phyloP scores from a whole-genome alignment of 73 alveolate species.

The Symbiodinium pilosum region DNA sequence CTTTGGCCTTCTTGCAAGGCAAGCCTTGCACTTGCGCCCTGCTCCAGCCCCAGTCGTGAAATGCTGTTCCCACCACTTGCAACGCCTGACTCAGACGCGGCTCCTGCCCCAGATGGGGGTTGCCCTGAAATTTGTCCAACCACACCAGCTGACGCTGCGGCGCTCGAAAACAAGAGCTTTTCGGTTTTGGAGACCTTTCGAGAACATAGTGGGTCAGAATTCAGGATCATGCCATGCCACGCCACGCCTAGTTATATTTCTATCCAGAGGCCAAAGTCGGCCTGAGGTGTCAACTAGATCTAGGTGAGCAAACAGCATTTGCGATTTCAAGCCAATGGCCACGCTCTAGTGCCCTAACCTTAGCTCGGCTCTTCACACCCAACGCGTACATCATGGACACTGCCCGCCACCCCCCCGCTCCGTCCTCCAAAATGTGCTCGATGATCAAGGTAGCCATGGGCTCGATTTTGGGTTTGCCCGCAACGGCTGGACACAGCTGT shows the following conservation, averaged over 20 bases:
- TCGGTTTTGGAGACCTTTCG: not conserved
- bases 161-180: not conserved
- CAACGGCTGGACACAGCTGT: not conserved
- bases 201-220: not conserved
- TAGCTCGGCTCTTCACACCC: no score
- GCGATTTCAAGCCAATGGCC: no score
- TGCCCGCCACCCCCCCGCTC: no score
- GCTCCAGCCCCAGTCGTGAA: not conserved
- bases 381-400: no score
- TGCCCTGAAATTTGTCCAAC: not conserved
- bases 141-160: not conserved
- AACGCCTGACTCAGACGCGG: not conserved
- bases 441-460: not conserved
- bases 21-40: not conserved
- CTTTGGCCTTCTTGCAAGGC: not conserved
- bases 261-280: not conserved
- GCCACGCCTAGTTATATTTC: no score
- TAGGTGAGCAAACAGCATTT: no score
- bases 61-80: no score
- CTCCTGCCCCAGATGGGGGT: not conserved
- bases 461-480: not conserved
- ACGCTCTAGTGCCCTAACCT: no score
- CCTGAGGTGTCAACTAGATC: not conserved
- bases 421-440: not conserved
- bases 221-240: not conserved